Evolutionary conservation across 495 filamentous ascomycete genomes (phyloP).

Genomic region (Hypoxylon fuscum): DNA sequence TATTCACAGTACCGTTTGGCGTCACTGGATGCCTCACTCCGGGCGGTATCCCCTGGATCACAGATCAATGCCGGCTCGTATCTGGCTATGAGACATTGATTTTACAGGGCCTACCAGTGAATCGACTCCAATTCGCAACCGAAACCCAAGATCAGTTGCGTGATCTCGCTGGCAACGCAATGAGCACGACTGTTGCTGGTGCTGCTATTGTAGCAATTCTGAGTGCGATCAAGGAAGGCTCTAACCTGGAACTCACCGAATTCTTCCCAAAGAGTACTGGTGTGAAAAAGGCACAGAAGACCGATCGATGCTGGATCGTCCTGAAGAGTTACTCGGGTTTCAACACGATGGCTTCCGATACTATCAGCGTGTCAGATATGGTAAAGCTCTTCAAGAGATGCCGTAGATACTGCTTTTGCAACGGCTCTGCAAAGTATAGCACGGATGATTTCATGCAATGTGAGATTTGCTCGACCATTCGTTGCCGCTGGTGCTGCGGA

Average conservation of each 20-base stretch:
- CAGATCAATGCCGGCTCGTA: constrained; percentile 68
- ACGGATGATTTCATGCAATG: constrained; percentile 35
- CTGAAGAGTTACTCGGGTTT: not conserved
- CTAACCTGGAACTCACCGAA: not conserved
- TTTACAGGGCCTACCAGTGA: constrained; percentile 76
- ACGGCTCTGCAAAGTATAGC: constrained; percentile 43
- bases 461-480: constrained; percentile 24
- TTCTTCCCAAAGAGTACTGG: too few species aligned
- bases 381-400: constrained; percentile 12
- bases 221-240: constrained; percentile 41
- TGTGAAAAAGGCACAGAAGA: too few species aligned
- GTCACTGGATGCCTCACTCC: constrained; percentile 78
- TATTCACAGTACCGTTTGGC: constrained; percentile 53
- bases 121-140: constrained; percentile 67
- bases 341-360: not conserved
- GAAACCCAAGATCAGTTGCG: constrained; percentile 72
- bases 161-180: constrained; percentile 85
- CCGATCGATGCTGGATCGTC: too few species aligned
- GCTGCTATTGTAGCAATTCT: constrained; percentile 61
- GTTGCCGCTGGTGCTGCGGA: constrained; percentile 45
- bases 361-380: too few species aligned
- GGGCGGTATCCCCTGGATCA: constrained; percentile 67
- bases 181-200: constrained; percentile 79
- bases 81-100: constrained; percentile 71
- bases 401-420: constrained; percentile 47